Percentiles rank a stretch among this genome's conserved stretches.
phyloP scores from a whole-genome alignment of 495 filamentous ascomycete genomes.

The Pseudoneurospora amorphoporcata region DNA sequence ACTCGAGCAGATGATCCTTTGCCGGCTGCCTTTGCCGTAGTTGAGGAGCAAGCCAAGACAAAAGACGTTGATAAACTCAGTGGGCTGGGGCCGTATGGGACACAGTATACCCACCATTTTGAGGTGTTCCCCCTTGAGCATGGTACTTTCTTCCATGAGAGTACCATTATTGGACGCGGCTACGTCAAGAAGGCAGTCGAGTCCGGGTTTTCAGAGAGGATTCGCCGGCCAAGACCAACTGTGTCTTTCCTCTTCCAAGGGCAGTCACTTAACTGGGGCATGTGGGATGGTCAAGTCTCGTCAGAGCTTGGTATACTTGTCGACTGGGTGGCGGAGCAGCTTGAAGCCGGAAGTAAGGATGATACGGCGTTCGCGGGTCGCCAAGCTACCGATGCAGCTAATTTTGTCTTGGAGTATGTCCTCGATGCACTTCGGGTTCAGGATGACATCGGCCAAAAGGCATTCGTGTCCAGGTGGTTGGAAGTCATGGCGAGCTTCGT shows the following conservation, averaged over 20 bases:
- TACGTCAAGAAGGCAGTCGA: constrained; percentile 46
- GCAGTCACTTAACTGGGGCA: constrained; percentile 48
- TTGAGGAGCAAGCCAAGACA: constrained; percentile 13
- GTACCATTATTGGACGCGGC: constrained; percentile 67
- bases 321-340: constrained; percentile 42
- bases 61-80: constrained; percentile 30
- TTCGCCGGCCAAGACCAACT: constrained; percentile 17
- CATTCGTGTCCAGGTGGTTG: constrained; percentile 34
- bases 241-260: constrained; percentile 37
- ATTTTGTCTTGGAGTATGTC: constrained; percentile 33
- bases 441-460: constrained; percentile 17
- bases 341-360: constrained; percentile 5
- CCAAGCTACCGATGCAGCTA: constrained; percentile 19
- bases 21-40: constrained; percentile 11
- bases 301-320: constrained; percentile 55
- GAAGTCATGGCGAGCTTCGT: constrained; percentile 35
- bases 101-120: constrained; percentile 66
- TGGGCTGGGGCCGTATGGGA: constrained; percentile 49
- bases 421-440: constrained; percentile 26
- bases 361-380: neutral
- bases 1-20: constrained; percentile 39
- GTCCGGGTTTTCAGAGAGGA: constrained; percentile 14
- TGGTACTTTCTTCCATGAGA: constrained; percentile 67
- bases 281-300: constrained; percentile 59
- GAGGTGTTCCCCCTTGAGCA: constrained; percentile 53